These are phyloP conservation scores for Corylus avellana DNA, from an alignment of 306 rosid genomes.

Conservation along the genomic window DNA sequence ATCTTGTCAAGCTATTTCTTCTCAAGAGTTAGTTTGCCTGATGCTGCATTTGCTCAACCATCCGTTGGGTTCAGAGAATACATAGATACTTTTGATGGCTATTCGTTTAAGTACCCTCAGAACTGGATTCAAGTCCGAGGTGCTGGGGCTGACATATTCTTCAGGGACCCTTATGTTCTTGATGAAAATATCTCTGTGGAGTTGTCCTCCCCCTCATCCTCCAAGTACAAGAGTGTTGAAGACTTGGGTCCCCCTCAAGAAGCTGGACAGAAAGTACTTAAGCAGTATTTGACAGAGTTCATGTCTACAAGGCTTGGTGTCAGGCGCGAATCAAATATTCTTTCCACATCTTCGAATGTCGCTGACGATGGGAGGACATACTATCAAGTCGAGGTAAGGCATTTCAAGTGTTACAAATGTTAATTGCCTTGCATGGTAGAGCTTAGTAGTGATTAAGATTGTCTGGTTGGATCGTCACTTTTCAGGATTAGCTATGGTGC, in stretches of 20 bases:
- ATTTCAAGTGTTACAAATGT: slow-evolving; percentile 18
- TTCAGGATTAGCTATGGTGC: neutral
- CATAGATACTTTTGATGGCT: slow-evolving; percentile 85
- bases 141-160: slow-evolving; percentile 93
- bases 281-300: slow-evolving; percentile 85
- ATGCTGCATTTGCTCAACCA: slow-evolving; percentile 47
- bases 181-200: slow-evolving; percentile 85
- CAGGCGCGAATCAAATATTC: slow-evolving; percentile 74
- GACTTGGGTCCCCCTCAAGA: slow-evolving; percentile 82
- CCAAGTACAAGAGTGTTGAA: slow-evolving; percentile 71
- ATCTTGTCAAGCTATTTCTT: slow-evolving; percentile 61
- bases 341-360: slow-evolving; percentile 62
- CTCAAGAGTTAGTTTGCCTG: slow-evolving; percentile 33
- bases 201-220: slow-evolving; percentile 90
- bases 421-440: neutral
- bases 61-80: slow-evolving; percentile 63
- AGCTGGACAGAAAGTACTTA: slow-evolving; percentile 80
- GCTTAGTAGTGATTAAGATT: slow-evolving; percentile 1
- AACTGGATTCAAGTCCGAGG: slow-evolving; percentile 95
- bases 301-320: slow-evolving; percentile 93
- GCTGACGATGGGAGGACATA: slow-evolving; percentile 87
- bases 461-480: neutral
- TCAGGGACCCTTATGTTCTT: slow-evolving; percentile 92
- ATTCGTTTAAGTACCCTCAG: slow-evolving; percentile 73
- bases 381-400: slow-evolving; percentile 87